Evolutionary conservation across 148 eudicot species (phyloP).

Genomic region (Chenopodium formosanum): DNA sequence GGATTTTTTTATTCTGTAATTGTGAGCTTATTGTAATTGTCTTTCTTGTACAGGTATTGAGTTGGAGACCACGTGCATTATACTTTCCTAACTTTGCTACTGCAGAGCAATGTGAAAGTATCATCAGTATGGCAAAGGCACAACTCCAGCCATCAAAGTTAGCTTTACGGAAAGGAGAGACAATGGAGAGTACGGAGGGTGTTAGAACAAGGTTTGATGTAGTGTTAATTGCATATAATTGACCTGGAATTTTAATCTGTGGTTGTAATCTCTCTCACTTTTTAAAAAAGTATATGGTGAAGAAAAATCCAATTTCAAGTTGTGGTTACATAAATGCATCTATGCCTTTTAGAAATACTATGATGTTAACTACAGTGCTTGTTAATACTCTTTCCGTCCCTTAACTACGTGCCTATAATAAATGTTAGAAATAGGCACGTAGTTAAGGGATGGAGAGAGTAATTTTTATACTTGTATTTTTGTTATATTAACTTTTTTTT

Average conservation of each 20-base stretch:
- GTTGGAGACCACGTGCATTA: conserved; percentile 77
- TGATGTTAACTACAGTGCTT: conserved; percentile 4
- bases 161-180: conserved; percentile 85
- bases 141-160: conserved; percentile 65
- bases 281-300: too few species aligned
- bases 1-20: not conserved
- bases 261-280: not conserved
- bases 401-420: too few species aligned
- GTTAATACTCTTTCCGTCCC: not conserved
- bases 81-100: conserved; percentile 82
- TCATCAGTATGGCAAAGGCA: conserved; percentile 58
- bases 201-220: conserved; percentile 71
- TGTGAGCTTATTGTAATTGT: not conserved
- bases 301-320: not conserved
- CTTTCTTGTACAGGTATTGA: conserved; percentile 56
- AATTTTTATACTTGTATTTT: too few species aligned
- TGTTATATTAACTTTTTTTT: too few species aligned
- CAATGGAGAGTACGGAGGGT: conserved; percentile 62
- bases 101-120: conserved; percentile 63
- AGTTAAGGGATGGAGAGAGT: too few species aligned
- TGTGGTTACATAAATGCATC: not conserved
- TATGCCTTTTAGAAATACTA: not conserved
- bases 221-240: conserved; percentile 18
- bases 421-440: too few species aligned
- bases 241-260: not conserved